Base-by-base conservation (phyloP, 345 rosid genomes). In the Camelina neglecta region DNA sequence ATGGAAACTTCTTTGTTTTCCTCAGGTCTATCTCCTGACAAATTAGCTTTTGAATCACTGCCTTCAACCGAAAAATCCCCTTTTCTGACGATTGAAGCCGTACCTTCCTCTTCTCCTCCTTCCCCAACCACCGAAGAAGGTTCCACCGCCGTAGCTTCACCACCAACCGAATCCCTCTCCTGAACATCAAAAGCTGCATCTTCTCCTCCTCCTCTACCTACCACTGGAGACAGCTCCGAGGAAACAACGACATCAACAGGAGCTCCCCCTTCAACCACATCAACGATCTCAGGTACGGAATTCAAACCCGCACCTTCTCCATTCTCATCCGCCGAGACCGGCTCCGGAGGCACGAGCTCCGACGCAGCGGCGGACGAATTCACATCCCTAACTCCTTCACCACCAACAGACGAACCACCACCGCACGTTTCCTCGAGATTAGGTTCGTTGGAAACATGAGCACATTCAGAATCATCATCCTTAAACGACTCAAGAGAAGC, bases 181-280 rank as follows among this genome's bases (percentile, higher is more conserved):
- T 39, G 74, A 18, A 16, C 71, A 24, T 44, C 11, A 18, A 36
- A 62, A 35, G 7, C 42, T 71, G 58, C 66, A 80, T 35, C 73
- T 16, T 53, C 76, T 10, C 21, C 82, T 58, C 65, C 76, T 60
- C 64, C 83, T 44, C 33, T 78, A 61, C 69, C 84, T 38, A 39
- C 67, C 54, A 41, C 75, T n/a, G 67, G 51, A 61, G 74, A 67
- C n/a, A 55, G n/a, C n/a, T 74, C 65, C 6, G 67, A 11, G 18
- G 71, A 65, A 45, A 56, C 49, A 9, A 56, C 49, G 18, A 36
- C 53, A 45, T 4, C 78, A 41, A 42, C 50, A 47, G 54, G 29
- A 72, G 13, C 16, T 0, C 50, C 13, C 42, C 8, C 21, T 38
- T 72, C 62, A 45, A 11, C 51, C 50, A 44, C 60, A 75, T 50